Evolutionary conservation across 106 monocot species (phyloP).

Genomic region (Allium sativum): DNA sequence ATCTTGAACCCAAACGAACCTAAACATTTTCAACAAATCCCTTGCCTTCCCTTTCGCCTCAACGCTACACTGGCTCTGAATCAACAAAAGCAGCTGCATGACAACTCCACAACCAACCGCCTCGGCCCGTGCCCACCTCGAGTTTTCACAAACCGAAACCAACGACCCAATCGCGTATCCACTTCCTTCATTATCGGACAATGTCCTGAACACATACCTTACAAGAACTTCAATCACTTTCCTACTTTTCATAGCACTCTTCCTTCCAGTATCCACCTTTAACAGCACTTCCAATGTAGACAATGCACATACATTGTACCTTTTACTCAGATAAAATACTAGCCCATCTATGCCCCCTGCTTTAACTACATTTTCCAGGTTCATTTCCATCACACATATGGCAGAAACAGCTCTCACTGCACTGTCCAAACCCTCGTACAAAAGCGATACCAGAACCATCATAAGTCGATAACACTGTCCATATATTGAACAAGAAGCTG

Average conservation of each 20-base stretch:
- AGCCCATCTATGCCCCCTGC: conserved; percentile 16
- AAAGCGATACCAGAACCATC: background rate
- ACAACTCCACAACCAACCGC: conserved; percentile 31
- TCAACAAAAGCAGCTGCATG: conserved; percentile 39
- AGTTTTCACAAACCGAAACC: conserved; percentile 17
- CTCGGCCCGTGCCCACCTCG: conserved; percentile 23
- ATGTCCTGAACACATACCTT: conserved; percentile 35
- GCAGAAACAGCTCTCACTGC: conserved; percentile 2
- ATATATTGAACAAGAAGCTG: background rate
- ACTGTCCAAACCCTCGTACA: background rate
- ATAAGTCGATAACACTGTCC: conserved; percentile 5
- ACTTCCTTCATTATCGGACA: conserved; percentile 24
- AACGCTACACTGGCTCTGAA: conserved; percentile 49
- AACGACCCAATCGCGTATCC: conserved; percentile 42
- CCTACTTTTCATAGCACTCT: conserved; percentile 8
- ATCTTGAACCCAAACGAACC: conserved; percentile 19
- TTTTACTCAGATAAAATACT: conserved; percentile 10
- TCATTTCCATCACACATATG: conserved; percentile 7
- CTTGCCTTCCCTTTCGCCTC: conserved; percentile 38
- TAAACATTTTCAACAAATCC: conserved; percentile 40
- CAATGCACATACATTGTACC: conserved; percentile 14
- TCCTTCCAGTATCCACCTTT: conserved; percentile 16
- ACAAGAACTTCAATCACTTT: conserved; percentile 19
- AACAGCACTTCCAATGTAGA: conserved; percentile 25
- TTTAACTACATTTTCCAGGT: conserved; percentile 8